Evolutionary conservation across 2,329 filamentous ascomycete species (phyloP), one percentile per base, ranked within the genome.

Genomic region (Camillea tinctor): DNA sequence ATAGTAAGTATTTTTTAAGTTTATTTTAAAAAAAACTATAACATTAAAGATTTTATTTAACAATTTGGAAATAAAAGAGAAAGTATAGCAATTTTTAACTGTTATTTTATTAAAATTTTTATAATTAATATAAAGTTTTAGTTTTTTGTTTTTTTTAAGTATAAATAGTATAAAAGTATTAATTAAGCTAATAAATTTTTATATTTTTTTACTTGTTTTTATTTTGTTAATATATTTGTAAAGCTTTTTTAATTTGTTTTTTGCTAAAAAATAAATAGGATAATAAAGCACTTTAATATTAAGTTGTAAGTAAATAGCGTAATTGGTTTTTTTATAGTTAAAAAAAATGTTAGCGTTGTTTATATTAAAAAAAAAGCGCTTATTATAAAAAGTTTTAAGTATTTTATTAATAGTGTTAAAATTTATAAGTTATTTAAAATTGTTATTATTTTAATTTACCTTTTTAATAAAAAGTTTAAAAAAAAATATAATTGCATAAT

Each of bases 11-110:
- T 55, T 24, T 23, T 23, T 20, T 48, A 20, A 23, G 21, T 48
- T 52, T 6, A 30, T 30, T 13, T 30, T 30, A 30, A 30, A 30
- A 30, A 30, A 30, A 13, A 30, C 13, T 30, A 6, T 50, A 49
- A 56, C n/a, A 49, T 30, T 50, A 23, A 13, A 50, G 26, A 50
- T 56, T 56, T 56, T 48, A 55, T 56, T 56, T 56, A 56, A 56
- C 24, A 55, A 15, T 40, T n/a, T n/a, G n/a, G n/a, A n/a, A n/a
- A n/a, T n/a, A n/a, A n/a, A n/a, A n/a, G n/a, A n/a, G n/a, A n/a
- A n/a, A n/a, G n/a, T n/a, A n/a, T n/a, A n/a, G n/a, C n/a, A n/a
- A n/a, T n/a, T n/a, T n/a, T n/a, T 51, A 11, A 30, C 4, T 56
- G 21, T 30, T 24, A 50, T 30, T 51, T 51, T 30, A 51, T 51